These are phyloP conservation scores for Urtica urens DNA, from an alignment of 306 rosid species.

Conservation along the genomic window DNA sequence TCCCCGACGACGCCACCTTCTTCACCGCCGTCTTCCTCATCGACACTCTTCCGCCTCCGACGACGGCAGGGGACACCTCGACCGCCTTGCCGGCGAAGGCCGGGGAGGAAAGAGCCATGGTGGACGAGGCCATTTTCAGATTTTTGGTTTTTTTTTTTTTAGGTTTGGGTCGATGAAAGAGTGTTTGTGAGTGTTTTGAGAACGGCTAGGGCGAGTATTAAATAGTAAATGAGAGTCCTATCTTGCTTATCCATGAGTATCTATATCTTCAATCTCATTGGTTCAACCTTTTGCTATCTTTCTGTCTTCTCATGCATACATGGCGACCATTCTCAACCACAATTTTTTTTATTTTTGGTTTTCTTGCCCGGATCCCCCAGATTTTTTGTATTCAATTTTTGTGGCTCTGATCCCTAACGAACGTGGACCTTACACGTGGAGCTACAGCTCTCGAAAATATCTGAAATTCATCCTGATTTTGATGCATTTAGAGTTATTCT, in stretches of 20 bases:
- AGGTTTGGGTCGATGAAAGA: no score
- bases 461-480: no score
- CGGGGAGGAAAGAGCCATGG: conserved; percentile 79
- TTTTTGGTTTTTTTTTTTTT: no score
- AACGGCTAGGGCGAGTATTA: no score
- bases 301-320: conserved; percentile 11
- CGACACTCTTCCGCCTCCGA: conserved; percentile 25
- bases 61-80: conserved; percentile 34
- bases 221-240: no score
- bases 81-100: conserved; percentile 60
- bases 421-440: no score
- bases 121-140: conserved; percentile 60
- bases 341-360: neutral
- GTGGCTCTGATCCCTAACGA: no score
- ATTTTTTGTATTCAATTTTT: no score
- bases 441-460: no score
- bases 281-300: conserved; percentile 4
- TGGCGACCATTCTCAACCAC: conserved; percentile 23
- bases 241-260: conserved; percentile 36
- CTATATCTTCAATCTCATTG: conserved; percentile 22
- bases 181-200: no score
- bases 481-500: no score
- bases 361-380: neutral
- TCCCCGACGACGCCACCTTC: conserved; percentile 37
- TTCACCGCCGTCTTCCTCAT: conserved; percentile 48